phyloP scores from a whole-genome alignment of 2,329 filamentous ascomycete genomes.

The Penicillium verrucosum region DNA sequence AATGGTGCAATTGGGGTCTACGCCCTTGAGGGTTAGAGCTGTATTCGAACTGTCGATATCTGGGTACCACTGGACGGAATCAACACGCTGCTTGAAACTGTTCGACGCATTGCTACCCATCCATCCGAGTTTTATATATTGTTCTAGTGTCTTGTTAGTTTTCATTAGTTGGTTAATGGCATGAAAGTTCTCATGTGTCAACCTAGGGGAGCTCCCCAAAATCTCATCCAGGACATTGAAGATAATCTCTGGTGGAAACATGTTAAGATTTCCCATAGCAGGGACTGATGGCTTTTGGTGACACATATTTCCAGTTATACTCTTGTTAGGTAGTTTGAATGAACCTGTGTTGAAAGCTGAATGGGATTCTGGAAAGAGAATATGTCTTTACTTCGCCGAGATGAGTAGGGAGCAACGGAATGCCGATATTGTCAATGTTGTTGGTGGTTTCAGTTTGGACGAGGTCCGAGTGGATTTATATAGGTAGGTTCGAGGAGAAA shows the following conservation, averaged over 20 bases:
- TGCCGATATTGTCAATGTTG: background rate
- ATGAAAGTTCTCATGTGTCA: constrained; percentile 9
- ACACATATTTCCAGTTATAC: background rate
- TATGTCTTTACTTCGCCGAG: background rate
- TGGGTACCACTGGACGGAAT: background rate
- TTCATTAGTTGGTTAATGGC: background rate
- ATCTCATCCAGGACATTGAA: constrained; percentile 8
- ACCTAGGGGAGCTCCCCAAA: background rate
- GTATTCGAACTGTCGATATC: background rate
- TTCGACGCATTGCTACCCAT: background rate
- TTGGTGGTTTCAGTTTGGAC: background rate
- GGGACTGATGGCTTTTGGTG: background rate
- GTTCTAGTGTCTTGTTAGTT: background rate
- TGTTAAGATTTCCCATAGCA: constrained; percentile 3
- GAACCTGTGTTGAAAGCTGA: background rate
- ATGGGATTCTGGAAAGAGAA: background rate
- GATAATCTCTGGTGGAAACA: constrained; percentile 9
- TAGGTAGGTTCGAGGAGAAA: background rate
- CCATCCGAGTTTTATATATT: background rate
- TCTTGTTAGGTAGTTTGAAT: background rate
- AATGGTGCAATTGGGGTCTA: background rate
- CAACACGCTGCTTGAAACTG: background rate
- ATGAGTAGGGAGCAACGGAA: background rate
- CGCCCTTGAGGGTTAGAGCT: background rate
- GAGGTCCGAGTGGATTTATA: background rate